These are phyloP conservation scores for Xylaria sp. DNA, from an alignment of 2,329 filamentous ascomycete species.

Conservation along the genomic window DNA sequence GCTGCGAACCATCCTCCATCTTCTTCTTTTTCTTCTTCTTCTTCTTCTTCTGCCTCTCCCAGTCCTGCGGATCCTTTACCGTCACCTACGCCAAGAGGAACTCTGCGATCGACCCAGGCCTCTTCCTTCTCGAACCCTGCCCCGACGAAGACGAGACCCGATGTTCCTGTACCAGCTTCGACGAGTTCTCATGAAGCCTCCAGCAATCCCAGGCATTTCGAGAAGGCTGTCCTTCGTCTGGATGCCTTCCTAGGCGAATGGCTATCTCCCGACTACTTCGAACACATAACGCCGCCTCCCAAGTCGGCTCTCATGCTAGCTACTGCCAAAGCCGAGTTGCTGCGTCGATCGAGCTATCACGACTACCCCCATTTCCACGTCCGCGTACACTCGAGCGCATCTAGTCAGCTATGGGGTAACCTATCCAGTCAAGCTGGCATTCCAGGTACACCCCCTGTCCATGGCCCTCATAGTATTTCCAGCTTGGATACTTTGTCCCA, in stretches of 20 bases:
- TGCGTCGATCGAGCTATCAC: conserved; percentile 78
- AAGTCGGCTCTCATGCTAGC: conserved; percentile 88
- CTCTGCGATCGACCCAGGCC: conserved; percentile 40
- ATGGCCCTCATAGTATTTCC: conserved; percentile 34
- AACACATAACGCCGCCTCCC: conserved; percentile 89
- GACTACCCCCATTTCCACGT: conserved; percentile 56
- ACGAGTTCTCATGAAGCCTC: conserved; percentile 43
- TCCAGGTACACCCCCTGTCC: conserved; percentile 40
- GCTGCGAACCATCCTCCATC: conserved; percentile 68
- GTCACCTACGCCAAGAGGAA: conserved; percentile 34
- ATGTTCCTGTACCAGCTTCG: conserved; percentile 36
- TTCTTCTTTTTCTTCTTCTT: conserved; percentile 38
- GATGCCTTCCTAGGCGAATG: conserved; percentile 97
- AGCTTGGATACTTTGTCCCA: conserved; percentile 42
- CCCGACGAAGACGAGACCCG: conserved; percentile 37
- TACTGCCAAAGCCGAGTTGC: conserved; percentile 85
- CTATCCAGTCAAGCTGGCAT: conserved; percentile 40
- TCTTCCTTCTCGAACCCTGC: conserved; percentile 39
- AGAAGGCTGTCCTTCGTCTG: conserved; percentile 76
- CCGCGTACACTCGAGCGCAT: conserved; percentile 42
- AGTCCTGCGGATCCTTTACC: conserved; percentile 44
- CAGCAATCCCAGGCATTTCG: conserved; percentile 47
- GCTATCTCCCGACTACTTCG: conserved; percentile 93
- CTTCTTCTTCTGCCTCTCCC: conserved; percentile 38
- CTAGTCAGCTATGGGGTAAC: conserved; percentile 56